Evolutionary conservation across 805 yeast genomes (phyloP).

Genomic region (Candida stauntonica): DNA sequence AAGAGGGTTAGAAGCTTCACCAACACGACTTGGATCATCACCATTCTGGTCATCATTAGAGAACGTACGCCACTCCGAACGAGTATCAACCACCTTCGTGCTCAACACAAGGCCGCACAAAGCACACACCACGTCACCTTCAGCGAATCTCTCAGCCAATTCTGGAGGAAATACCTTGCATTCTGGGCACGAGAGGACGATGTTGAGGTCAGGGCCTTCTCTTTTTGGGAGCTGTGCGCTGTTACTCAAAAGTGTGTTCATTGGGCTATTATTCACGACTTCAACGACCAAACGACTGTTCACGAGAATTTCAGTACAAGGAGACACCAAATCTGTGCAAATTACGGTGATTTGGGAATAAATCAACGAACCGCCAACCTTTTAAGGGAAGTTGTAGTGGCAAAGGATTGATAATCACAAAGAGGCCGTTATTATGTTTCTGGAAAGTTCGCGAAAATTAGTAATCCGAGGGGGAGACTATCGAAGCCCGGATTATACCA

Average conservation of each 20-base stretch:
- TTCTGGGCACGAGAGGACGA: constrained; percentile 90
- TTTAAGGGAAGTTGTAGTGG: not conserved
- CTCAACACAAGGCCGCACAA: constrained; percentile 92
- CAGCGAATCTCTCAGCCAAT: constrained; percentile 88
- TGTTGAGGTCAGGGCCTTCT: constrained; percentile 78
- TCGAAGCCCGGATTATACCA: constrained; percentile 1
- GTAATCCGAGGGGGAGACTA: constrained; percentile 1
- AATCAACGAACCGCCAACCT: not conserved
- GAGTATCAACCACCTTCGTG: constrained; percentile 86
- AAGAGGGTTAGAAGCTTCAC: constrained; percentile 92
- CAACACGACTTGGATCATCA: constrained; percentile 98
- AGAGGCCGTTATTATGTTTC: not conserved
- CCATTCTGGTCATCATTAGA: constrained; percentile 97
- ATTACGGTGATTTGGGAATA: not conserved
- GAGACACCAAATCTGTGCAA: not conserved
- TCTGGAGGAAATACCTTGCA: constrained; percentile 96
- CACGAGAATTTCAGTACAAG: no score
- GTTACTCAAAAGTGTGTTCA: no score
- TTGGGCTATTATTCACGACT: no score
- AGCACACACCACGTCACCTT: constrained; percentile 98
- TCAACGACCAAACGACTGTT: no score
- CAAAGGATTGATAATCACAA: not conserved
- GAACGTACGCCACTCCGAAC: constrained; percentile 98
- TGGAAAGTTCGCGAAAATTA: not conserved
- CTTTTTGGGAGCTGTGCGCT: constrained; percentile 17